Evolutionary conservation across 2,329 filamentous ascomycete genomes (phyloP).

Genomic region (Sclerotinia trifoliorum): DNA sequence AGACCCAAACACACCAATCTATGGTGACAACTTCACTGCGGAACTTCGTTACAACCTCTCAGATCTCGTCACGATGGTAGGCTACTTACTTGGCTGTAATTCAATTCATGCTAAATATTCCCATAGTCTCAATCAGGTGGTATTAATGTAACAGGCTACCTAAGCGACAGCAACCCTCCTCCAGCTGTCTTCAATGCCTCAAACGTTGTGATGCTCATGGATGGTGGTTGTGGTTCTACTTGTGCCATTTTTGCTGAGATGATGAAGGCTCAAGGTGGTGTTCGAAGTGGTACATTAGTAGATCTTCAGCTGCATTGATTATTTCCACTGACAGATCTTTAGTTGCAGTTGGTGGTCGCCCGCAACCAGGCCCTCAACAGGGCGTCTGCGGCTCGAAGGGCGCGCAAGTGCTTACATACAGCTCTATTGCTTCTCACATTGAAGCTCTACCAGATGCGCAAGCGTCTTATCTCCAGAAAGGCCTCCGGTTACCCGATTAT

Average conservation of each 20-base stretch:
- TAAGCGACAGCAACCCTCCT: slow-evolving; percentile 25
- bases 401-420: slow-evolving; percentile 37
- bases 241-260: slow-evolving; percentile 58
- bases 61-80: slow-evolving; percentile 29
- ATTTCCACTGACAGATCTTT: slow-evolving; percentile 43
- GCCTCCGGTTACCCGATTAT: slow-evolving; percentile 24
- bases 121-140: slow-evolving; percentile 25
- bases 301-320: background rate
- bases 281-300: slow-evolving; percentile 13
- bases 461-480: background rate
- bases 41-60: slow-evolving; percentile 32
- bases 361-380: slow-evolving; percentile 55
- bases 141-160: slow-evolving; percentile 40
- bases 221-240: slow-evolving; percentile 60
- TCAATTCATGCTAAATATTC: background rate
- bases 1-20: background rate
- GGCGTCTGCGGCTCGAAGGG: slow-evolving; percentile 64
- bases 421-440: background rate
- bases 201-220: slow-evolving; percentile 35
- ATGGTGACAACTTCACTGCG: slow-evolving; percentile 23
- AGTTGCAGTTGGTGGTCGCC: slow-evolving; percentile 54
- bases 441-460: slow-evolving; percentile 4
- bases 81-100: background rate
- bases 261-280: slow-evolving; percentile 47
- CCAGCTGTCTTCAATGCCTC: slow-evolving; percentile 46